Conservation (phyloP, 2,329 filamentous ascomycete genomes). For the Podosphaera aphanis region DNA sequence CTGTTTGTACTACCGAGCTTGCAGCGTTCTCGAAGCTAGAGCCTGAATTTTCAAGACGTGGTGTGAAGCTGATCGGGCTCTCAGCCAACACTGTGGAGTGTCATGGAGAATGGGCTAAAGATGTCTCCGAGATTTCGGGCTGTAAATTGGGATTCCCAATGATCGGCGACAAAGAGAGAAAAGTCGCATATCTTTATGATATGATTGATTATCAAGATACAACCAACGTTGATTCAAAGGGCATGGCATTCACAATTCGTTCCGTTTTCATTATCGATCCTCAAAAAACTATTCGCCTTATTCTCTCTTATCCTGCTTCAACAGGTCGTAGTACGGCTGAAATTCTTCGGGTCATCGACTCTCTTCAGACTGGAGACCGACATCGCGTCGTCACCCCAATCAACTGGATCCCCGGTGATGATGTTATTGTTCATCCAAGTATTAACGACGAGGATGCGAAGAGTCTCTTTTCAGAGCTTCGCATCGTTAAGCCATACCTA, state of each 20-base stretch:
- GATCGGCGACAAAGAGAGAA: constrained; percentile 58
- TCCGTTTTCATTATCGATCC: constrained; percentile 90
- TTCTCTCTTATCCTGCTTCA: constrained; percentile 72
- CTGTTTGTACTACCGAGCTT: constrained; percentile 88
- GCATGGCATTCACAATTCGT: constrained; percentile 80
- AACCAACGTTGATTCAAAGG: constrained; percentile 60
- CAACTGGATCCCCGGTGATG: constrained; percentile 72
- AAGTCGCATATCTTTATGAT: constrained; percentile 55
- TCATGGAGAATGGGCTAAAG: constrained; percentile 76
- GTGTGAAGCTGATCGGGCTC: constrained; percentile 78
- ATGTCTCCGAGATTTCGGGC: constrained; percentile 59
- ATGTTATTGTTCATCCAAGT: constrained; percentile 73
- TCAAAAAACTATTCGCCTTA: constrained; percentile 76
- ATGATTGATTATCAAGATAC: constrained; percentile 68
- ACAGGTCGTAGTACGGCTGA: constrained; percentile 67
- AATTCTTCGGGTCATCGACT: constrained; percentile 58
- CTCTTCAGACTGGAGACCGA: constrained; percentile 65
- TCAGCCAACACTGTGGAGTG: constrained; percentile 66
- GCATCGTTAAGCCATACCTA: constrained; percentile 47
- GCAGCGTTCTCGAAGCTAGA: constrained; percentile 79
- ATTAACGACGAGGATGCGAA: constrained; percentile 69
- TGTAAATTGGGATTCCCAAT: constrained; percentile 53
- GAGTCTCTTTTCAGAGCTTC: constrained; percentile 63
- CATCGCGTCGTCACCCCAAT: constrained; percentile 73
- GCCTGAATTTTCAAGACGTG: constrained; percentile 66